Evolutionary conservation across 2,329 filamentous ascomycete species (phyloP).

Genomic region (Xylariaceae sp.): DNA sequence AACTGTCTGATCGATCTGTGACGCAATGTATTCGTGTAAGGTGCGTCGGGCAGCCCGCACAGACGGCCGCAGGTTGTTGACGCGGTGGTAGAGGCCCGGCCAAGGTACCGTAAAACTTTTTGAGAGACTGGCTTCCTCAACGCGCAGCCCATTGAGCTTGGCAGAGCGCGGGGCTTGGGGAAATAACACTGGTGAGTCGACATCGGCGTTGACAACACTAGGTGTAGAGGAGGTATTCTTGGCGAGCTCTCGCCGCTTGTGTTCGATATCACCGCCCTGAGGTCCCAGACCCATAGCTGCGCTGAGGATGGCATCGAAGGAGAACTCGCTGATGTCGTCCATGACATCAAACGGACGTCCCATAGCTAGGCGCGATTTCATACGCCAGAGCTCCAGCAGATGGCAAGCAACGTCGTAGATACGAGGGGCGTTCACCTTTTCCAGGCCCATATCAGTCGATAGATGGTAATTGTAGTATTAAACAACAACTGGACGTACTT

Average conservation of each 20-base stretch:
- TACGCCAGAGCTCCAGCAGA: conserved; percentile 1
- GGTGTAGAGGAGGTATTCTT: neutral
- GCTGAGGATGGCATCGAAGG: conserved; percentile 7
- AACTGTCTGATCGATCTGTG: neutral
- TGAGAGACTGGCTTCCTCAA: neutral
- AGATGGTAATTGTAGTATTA: neutral
- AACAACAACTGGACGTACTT: neutral
- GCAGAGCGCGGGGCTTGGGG: neutral
- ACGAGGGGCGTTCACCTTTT: neutral
- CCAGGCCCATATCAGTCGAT: neutral
- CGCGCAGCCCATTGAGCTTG: neutral
- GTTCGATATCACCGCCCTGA: neutral
- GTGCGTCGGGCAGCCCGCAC: neutral
- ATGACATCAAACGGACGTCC: conserved; percentile 4
- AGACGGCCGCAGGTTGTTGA: conserved; percentile 4
- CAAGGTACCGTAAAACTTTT: neutral
- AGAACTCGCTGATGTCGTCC: neutral
- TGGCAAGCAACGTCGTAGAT: neutral
- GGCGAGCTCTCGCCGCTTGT: neutral
- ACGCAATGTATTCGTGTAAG: neutral
- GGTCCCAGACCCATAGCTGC: neutral
- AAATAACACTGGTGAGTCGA: neutral
- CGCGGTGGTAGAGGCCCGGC: neutral
- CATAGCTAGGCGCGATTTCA: neutral
- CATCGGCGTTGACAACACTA: neutral